Base-by-base conservation (phyloP, 2,329 filamentous ascomycete genomes). In the Talaromyces piceae region DNA sequence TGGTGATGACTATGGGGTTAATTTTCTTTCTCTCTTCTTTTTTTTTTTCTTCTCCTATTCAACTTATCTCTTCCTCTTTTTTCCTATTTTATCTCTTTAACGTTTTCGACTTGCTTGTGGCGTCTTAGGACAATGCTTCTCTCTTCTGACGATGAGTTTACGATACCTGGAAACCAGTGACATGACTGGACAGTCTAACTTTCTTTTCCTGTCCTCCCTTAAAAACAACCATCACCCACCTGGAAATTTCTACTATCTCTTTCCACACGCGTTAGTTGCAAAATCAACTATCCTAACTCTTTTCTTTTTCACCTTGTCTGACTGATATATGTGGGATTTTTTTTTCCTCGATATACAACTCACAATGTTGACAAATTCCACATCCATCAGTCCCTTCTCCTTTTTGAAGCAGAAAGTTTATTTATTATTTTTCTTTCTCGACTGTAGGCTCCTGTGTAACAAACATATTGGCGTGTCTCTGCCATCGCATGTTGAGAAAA, bases 41-140 rank as follows among this genome's bases (percentile, higher is more conserved):
- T 45, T 37, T 49, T 33, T 25, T 30, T 41, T 52, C 45, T 30
- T 49, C n/a, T n/a, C 45, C n/a, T 39, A n/a, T 44, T 48, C 31
- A 22, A 44, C 30, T 52, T 45, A 18, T 48, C 39, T 48, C 37
- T 52, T 20, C 43, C 33, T 31, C 26, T 37, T 47, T 30, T 25
- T 39, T 41, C 22, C 33, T 12, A 30, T 25, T 47, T 33, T 27
- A n/a, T n/a, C n/a, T n/a, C n/a, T n/a, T n/a, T n/a, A n/a, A n/a
- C n/a, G n/a, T 37, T 39, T 33, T 33, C 49, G 39, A 43, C 20
- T 43, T 43, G 23, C 3, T 37, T 37, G 39, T 43, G 39, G 39
- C 39, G 39, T 43, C 39, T 25, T 18, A 43, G 39, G 39, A 43
- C 39, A 25, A n/a, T 25, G 22, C 25, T 43, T 43, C 22, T 26